Base-by-base conservation (phyloP, 2,329 filamentous ascomycete genomes). In the Coniochaeta pulveracea region DNA sequence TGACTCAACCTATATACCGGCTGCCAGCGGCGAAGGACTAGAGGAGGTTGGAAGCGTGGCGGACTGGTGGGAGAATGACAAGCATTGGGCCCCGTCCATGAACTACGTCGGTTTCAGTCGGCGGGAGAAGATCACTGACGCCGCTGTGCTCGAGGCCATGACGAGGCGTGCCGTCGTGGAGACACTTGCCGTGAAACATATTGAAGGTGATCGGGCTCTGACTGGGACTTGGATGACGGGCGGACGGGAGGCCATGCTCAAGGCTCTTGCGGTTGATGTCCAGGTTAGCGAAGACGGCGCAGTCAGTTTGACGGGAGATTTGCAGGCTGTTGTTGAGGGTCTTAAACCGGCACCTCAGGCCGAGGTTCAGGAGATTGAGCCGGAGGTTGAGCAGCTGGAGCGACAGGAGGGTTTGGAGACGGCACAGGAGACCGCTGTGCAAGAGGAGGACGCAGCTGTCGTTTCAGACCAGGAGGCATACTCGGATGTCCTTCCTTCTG, bases 11-110 rank as follows among this genome's bases (percentile, higher is more conserved):
- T 76, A 75, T 47, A 46, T 50, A 4, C 68, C 69, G 3, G 72
- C 71, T 11, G 51, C 52, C 10, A 52, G 51, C 4, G 56, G 57
- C 6, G 55, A 60, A 0, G 65, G 55, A 0, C 55, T 76, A 3
- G 60, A 66, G 39, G 54, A 61, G 32, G 59, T 72, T 10, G 61
- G 60, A 25, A 56, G 62, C 1, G 38, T 72, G 23, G 52, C 52
- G 21, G 52, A 51, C 17, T 76, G 69, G 70, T 76, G 70, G 69
- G 60, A 72, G 6, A 49, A 57, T 33, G 52, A 55, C n/a, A 56
- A 57, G n/a, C 59, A 72, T 45, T 75, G 71, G 68, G 56, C 56
- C 29, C 37, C 53, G 23, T 58, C 60, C 37, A 63, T 59, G 43
- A 45, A 57, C 31, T 64, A 68, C 40, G 46, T 45, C 11, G 56